Base-by-base conservation (phyloP, 306 rosid species). In the Pachyrhizus erosus region DNA sequence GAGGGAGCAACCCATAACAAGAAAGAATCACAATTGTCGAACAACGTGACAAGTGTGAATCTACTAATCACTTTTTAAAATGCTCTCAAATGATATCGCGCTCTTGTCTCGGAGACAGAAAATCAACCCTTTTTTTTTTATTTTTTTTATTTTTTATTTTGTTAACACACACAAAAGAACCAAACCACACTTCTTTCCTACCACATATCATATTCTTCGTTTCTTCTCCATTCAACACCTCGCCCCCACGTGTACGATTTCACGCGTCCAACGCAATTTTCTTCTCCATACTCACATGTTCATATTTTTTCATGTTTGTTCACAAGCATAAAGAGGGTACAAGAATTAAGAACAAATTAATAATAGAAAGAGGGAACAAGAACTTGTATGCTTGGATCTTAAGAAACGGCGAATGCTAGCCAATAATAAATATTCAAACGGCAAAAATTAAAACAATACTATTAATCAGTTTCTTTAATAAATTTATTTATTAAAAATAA, bases 211-310 rank as follows among this genome's bases (percentile, higher is more conserved):
- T 18, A 34, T 24, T 52, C 27, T 74, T 67, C n/a, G n/a, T 45
- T 45, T 37, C 60, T 69, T 70, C 68, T 83, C 12, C 11, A 1
- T 37, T 74, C 66, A 78, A 81, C 72, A 26, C 65, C 42, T 82
- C 20, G 68, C 88, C 71, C 85, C 84, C 87, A 83, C 89, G 90
- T 87, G 89, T 83, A 78, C 29, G 34, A 80, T 73, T n/a, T 61
- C 86, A 73, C 70, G 84, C 84, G 42, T 64, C 18, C 20, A 29
- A 78, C 29, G 80, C 68, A 57, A 37, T 34, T 71, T 74, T 73
- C 26, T 46, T 73, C 24, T 39, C 57, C 82, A 48, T 2, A 0
- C 10, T 76, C 75, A 62, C 79, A 49, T 77, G 70, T 29, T 46
- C 54, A 70, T 70, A 64, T 34, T 68, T 70, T 66, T 15, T 33